Evolutionary conservation across 2,329 filamentous ascomycete species (phyloP).

Genomic region (Penicillium sp.): DNA sequence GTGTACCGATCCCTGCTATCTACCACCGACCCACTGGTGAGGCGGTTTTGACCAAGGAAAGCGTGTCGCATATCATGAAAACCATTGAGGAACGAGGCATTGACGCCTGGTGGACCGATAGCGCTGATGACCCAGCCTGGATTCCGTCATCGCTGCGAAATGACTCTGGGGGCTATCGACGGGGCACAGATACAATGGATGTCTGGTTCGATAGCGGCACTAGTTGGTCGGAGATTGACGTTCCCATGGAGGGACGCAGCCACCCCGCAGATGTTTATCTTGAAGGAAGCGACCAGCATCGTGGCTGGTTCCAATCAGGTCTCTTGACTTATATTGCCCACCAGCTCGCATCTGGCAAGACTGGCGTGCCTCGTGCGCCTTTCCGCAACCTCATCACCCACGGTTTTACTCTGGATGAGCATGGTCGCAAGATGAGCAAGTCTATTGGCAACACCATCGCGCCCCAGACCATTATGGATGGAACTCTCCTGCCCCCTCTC

Average conservation of each 20-base stretch:
- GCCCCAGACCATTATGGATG: constrained; percentile 81
- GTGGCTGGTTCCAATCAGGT: constrained; percentile 98
- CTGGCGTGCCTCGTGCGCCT: constrained; percentile 56
- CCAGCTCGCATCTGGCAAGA: constrained; percentile 39
- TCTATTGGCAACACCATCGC: constrained; percentile 86
- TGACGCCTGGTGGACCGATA: constrained; percentile 94
- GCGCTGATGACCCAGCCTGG: constrained; percentile 74
- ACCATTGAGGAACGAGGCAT: constrained; percentile 75
- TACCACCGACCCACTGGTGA: constrained; percentile 69
- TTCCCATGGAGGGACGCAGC: constrained; percentile 30
- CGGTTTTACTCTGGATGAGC: constrained; percentile 85
- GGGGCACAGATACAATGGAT: constrained; percentile 95
- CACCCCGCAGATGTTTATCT: constrained; percentile 77
- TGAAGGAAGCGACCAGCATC: constrained; percentile 93
- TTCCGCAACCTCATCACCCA: constrained; percentile 92
- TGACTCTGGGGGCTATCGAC: constrained; percentile 56
- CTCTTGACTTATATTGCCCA: constrained; percentile 79
- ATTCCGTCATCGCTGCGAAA: constrained; percentile 62
- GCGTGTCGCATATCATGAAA: constrained; percentile 79
- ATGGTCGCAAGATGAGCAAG: constrained; percentile 99
- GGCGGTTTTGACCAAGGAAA: constrained; percentile 75
- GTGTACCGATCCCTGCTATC: constrained; percentile 89
- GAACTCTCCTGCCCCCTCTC: constrained; percentile 70
- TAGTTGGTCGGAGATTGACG: constrained; percentile 69
- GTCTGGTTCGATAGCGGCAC: constrained; percentile 99